phyloP scores from a whole-genome alignment of 2,329 filamentous ascomycete genomes.

The Penicillium digitatum region DNA sequence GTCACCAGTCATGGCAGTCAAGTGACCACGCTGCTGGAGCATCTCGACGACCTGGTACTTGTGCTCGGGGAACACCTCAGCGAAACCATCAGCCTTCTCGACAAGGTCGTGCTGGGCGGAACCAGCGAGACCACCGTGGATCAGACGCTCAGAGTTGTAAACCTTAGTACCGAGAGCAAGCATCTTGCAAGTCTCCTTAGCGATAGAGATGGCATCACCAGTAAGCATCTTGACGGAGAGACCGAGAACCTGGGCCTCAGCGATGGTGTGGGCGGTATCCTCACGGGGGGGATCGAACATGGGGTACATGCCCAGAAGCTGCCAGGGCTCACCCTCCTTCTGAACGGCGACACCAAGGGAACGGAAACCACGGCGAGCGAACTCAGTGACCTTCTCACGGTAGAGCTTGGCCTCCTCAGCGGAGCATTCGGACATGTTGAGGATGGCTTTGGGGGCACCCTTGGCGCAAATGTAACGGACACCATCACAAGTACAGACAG shows the following conservation, averaged over 20 bases:
- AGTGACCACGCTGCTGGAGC: conserved; percentile 68
- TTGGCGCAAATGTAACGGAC: conserved; percentile 71
- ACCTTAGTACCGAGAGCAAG: conserved; percentile 74
- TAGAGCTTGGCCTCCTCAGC: conserved; percentile 63
- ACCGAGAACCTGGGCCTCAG: conserved; percentile 71
- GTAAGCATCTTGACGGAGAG: conserved; percentile 78
- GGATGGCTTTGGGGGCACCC: conserved; percentile 72
- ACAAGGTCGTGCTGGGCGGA: conserved; percentile 72
- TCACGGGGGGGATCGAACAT: conserved; percentile 78
- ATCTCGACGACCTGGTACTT: conserved; percentile 74
- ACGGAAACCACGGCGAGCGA: conserved; percentile 74
- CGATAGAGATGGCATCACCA: conserved; percentile 74
- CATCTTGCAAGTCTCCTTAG: conserved; percentile 80
- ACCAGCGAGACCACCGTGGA: conserved; percentile 69
- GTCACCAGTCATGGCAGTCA: conserved; percentile 73
- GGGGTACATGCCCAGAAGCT: conserved; percentile 70
- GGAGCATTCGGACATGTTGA: conserved; percentile 64
- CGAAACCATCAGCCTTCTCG: conserved; percentile 69
- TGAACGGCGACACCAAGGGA: conserved; percentile 74
- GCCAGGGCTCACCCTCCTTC: conserved; percentile 71
- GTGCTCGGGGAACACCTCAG: conserved; percentile 71
- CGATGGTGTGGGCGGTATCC: conserved; percentile 72
- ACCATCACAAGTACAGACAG: conserved; percentile 64
- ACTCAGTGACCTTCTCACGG: conserved; percentile 69
- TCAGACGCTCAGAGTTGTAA: conserved; percentile 74